Evolutionary conservation across 352 stramenopile species (phyloP), one percentile per base, ranked within the genome.

Genomic region (Phytophthora idaei): DNA sequence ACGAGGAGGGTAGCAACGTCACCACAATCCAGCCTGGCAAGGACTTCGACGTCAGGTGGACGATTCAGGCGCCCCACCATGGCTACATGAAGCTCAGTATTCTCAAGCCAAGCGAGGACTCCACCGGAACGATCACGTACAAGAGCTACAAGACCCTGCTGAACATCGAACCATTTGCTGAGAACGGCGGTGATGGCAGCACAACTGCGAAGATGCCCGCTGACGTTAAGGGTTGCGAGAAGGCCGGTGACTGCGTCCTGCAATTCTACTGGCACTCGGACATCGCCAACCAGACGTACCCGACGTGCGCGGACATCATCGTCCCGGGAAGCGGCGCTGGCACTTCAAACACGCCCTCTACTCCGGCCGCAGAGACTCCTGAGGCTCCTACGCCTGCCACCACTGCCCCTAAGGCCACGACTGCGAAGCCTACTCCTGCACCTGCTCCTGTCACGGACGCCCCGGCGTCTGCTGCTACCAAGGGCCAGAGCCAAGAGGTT

Each of bases 31-130:
- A 63, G 39, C 42, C 64, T 6, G 73, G 69, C 25, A 44, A 47
- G 17, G 15, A 61, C 1, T 79, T 79, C 41, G 72, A 74, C 17
- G 74, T 81, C 39, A 62, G 64, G 39, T 90, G 59, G 55, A 73
- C 46, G 8, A 85, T 90, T 60, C 61, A 83, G 67, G 81, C 79
- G 7, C 79, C 81, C 2, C 81, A 90, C 64, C 79, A 79, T 3
- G 77, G 81, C 11, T 78, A 56, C 50, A 74, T 83, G 57, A 78
- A 80, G 54, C 64, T 90, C 34, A 80, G 60, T 49, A 77, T 90
- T 34, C 67, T 88, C 48, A 87, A 85, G 54, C 79, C 81, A 3
- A 76, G 55, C 50, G 67, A 53, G 1, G 76, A 79, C 21, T 54
- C 69, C 1, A 62, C 52, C 3, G 78, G 78, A 37, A 75, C 61